Base-by-base conservation (phyloP, 2,329 filamentous ascomycete species). In the Leptographium wingfieldii region DNA sequence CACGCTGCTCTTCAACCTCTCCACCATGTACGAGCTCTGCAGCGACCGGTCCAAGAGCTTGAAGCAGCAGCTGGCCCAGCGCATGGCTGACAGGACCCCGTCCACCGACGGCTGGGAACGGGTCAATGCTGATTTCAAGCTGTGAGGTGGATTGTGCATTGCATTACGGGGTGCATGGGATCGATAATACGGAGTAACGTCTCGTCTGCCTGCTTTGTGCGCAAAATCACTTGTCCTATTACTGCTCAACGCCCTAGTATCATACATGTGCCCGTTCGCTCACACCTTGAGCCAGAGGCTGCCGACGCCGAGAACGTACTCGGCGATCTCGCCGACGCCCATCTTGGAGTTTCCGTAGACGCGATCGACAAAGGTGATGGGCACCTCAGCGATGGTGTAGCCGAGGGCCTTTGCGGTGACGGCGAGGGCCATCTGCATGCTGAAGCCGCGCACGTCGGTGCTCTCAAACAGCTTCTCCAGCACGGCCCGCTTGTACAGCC, bases 371-470 rank as follows among this genome's bases (percentile, higher is more conserved):
- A 99, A 99, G 29, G 84, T 89, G 66, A 99, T 99, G 14, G 94
- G 94, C 63, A 96, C 92, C 79, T 99, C 94, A 19, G 89, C 90
- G 38, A 99, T 92, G 46, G 86, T 88, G 77, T 84, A 95, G 1
- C 94, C 92, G 89, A 96, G 92, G 19, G 88, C 89, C 83, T 96
- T 96, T 40, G 94, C 94, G 63, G 92, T 82, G 10, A 97, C 92
- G 86, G 96, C 97, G 85, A 99, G 88, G 80, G 96, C 92, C 94
- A 99, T 99, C 83, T 99, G 94, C 80, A 99, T 99, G 49, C 88
- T 92, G 73, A 97, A 99, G 3, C 94, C 94, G 77, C 97, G 96
- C 72, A 90, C 94, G 80, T 96, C 87, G 10, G 91, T 96, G 74
- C 82, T 90, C 69, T 81, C 78, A 68, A 99, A 96, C 61, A 95